Percentiles rank a stretch among this genome's conserved stretches.
These are phyloP conservation scores for Globisporangium iwayamae DNA, from an alignment of 352 stramenopile genomes.

Conservation along the genomic window DNA sequence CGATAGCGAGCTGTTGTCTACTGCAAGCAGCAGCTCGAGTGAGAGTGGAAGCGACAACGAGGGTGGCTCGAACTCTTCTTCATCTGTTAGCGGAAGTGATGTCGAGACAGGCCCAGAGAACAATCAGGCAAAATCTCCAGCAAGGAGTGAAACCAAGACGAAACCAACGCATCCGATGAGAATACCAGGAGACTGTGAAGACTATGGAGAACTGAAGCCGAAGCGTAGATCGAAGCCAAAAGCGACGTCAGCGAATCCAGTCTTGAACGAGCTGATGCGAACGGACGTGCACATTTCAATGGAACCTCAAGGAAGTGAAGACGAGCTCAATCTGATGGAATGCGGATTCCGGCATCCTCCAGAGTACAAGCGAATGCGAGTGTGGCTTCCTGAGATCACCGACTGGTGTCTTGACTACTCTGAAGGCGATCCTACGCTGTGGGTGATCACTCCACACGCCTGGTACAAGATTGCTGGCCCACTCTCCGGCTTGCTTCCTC, in stretches of 20 bases:
- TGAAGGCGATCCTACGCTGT: constrained; percentile 79
- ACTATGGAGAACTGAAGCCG: constrained; percentile 1
- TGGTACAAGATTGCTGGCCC: constrained; percentile 87
- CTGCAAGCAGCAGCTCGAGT: constrained; percentile 50
- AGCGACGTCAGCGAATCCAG: constrained; percentile 23
- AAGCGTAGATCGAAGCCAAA: constrained; percentile 17
- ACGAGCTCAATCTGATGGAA: constrained; percentile 77
- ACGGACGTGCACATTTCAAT: constrained; percentile 53
- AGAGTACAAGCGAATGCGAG: constrained; percentile 54
- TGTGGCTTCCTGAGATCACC: constrained; percentile 83
- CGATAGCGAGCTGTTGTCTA: constrained; percentile 39
- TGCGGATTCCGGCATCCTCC: constrained; percentile 72
- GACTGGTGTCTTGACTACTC: constrained; percentile 88
- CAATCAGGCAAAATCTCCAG: neutral
- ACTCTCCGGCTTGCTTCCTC: constrained; percentile 68
- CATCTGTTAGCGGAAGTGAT: constrained; percentile 30
- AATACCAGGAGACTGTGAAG: constrained; percentile 1
- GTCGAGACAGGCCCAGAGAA: constrained; percentile 24
- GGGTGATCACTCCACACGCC: constrained; percentile 75
- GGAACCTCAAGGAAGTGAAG: constrained; percentile 40
- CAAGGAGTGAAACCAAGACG: neutral
- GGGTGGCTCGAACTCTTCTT: constrained; percentile 35
- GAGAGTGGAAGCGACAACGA: constrained; percentile 55
- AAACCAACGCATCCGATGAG: constrained; percentile 2
- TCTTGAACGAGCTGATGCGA: constrained; percentile 77